Base-by-base conservation (phyloP, 805 yeast genomes). In the Saccharomycopsis olivae region DNA sequence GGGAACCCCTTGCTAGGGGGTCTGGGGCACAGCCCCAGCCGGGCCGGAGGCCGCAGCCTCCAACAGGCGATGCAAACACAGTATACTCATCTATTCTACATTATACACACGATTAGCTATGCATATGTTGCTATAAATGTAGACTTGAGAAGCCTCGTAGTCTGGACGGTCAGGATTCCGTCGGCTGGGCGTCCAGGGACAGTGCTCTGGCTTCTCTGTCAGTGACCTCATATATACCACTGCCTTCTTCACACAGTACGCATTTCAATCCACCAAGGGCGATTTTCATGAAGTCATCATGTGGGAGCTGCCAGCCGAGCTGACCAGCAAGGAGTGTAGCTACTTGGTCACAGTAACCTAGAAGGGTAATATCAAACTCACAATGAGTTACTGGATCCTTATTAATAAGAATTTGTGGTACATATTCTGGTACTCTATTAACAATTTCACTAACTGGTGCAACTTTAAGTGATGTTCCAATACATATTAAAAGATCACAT, bases 401-500 rank as follows among this genome's bases (percentile, higher is more conserved):
- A 54, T 85, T 83, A 47, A 87, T 80, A 41, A 83, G 64, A 3
- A 88, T 66, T 58, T 86, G 94, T 1, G 96, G 96, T 2, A 83
- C 76, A n/a, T 70, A 57, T n/a, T 68, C 67, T 1, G 79, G 76
- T 2, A 87, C 61, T 59, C 71, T 66, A 47, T 84, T 78, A n/a
- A 84, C 88, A 43, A 87, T 83, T 39, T 84, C 87, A 39, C 86
- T 76, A 3, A 88, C 96, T 0, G 96, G 96, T 0, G 94, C 86
- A 18, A 87, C 96, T 54, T 87, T 84, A 48, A 87, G 66, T 16
- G 95, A 86, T 0, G 96, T 87, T 14, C 96, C 96, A 27, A 87
- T 78, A 56, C 94, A 81, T 4, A 87, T 67, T 33, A 88, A 61
- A 40, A 87, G 62, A 57, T 88, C 96, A 58, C 95, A 84, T 31